phyloP scores from a whole-genome alignment of 176 grass and related monocot genomes.

The Lolium multiflorum region DNA sequence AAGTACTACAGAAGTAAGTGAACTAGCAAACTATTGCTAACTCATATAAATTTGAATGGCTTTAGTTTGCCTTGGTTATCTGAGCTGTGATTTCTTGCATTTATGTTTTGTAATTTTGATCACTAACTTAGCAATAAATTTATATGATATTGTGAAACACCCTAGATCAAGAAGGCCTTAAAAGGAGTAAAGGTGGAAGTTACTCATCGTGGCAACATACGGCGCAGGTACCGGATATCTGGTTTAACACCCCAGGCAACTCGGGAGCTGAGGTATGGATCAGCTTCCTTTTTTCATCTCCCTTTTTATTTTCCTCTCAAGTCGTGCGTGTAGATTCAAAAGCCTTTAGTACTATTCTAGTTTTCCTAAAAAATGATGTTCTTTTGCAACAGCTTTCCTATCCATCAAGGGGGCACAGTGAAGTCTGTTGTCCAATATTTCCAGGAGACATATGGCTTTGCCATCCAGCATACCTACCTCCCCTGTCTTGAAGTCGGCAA shows the following conservation, averaged over 20 bases:
- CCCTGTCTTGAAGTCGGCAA: constrained; percentile 92
- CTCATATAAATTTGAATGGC: background rate
- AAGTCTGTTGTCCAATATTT: constrained; percentile 97
- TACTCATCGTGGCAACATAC: constrained; percentile 96
- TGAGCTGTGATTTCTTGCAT: background rate
- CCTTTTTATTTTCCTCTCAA: background rate
- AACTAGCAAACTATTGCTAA: background rate
- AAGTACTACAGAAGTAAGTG: background rate
- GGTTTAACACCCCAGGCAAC: constrained; percentile 82
- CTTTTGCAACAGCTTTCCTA: constrained; percentile 66
- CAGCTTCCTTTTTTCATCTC: background rate
- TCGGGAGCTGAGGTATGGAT: constrained; percentile 73
- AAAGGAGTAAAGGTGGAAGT: constrained; percentile 95
- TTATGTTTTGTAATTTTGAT: background rate
- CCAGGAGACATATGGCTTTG: constrained; percentile 95
- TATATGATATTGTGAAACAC: constrained; percentile 17
- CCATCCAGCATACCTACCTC: constrained; percentile 84
- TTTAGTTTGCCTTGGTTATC: constrained; percentile 25
- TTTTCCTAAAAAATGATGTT: background rate
- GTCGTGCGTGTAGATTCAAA: background rate
- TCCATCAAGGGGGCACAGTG: constrained; percentile 81
- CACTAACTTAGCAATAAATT: background rate
- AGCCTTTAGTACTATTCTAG: background rate
- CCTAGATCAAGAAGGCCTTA: constrained; percentile 92
- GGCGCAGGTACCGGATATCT: constrained; percentile 93